phyloP scores from a whole-genome alignment of 352 stramenopile genomes.

The Phytopythium aichiense region DNA sequence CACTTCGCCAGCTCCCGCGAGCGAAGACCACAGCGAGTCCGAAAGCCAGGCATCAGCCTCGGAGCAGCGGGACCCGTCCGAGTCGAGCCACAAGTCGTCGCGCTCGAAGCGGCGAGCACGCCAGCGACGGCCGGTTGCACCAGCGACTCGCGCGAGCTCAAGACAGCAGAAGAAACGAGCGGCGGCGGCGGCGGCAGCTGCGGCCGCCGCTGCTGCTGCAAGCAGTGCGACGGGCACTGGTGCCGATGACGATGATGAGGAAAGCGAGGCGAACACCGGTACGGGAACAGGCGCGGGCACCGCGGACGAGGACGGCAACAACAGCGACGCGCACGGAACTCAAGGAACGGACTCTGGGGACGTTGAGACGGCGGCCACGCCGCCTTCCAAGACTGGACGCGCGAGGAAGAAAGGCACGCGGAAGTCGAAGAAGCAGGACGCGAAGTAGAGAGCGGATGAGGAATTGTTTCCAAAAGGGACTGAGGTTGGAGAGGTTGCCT shows the following conservation, averaged over 20 bases:
- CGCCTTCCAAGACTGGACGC: not conserved
- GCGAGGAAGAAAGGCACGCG: not conserved
- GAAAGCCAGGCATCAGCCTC: conserved; percentile 61
- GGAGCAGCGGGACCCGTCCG: conserved; percentile 12
- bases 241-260: conserved; percentile 29
- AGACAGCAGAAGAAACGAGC: conserved; percentile 59
- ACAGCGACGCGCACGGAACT: conserved; percentile 9
- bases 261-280: conserved; percentile 17
- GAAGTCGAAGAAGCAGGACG: conserved; percentile 3
- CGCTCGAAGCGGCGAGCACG: conserved; percentile 35
- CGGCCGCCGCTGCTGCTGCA: conserved; percentile 11
- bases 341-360: not conserved
- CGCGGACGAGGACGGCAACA: conserved; percentile 23
- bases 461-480: not conserved
- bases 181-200: conserved; percentile 29
- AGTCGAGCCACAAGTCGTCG: conserved; percentile 12
- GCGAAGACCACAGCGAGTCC: conserved; percentile 48
- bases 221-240: conserved; percentile 19
- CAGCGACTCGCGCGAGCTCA: conserved; percentile 60
- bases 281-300: conserved; percentile 1
- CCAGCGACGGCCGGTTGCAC: conserved; percentile 37
- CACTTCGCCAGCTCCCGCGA: conserved; percentile 26
- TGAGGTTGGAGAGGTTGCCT: no score
- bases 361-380: not conserved
- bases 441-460: not conserved